Evolutionary conservation across 176 grass and related monocot species (phyloP), one percentile per base, ranked within the genome.

Genomic region (Dendrocalamus sinicus): DNA sequence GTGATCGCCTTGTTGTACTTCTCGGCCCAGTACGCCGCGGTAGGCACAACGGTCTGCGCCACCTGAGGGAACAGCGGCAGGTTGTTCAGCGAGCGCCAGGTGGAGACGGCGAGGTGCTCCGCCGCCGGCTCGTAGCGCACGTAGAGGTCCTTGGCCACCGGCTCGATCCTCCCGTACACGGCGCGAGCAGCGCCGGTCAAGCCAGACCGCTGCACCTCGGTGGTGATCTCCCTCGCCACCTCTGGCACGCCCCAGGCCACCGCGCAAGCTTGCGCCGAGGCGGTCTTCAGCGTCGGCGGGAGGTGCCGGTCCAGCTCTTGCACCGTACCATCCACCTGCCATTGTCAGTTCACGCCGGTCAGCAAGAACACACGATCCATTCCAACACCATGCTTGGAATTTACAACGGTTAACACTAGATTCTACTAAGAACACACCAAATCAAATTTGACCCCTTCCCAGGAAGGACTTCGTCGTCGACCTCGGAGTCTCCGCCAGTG

Each of bases 21-120:
- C 15, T 96, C 82, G 8, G 81, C 61, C 86, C 86, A 91, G 92
- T 92, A 78, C 0, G 86, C 86, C 12, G 90, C 96, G 20, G 86
- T 94, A 43, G 96, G 92, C 19, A 96, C 84, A 52, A 76, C 76
- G 74, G 96, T 86, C 32, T 96, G 90, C 35, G 92, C 90, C 47
- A 81, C 85, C 59, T 92, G 94, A 32, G 84, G 88, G 89, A 99
- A 89, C 16, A 99, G 40, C 10, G 96, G 96, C 11, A 99, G 92
- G 58, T 35, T 46, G 83, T 96, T 99, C 32, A 99, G 88, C 24
- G 81, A 85, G 81, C 91, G 92, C 96, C 96, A 99, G 67, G 72
- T 67, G 23, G 88, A 84, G 48, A 91, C 92, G 57, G 90, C 92
- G 40, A 91, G 86, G 77, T 92, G 86, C 90, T 99, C 93, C 23